Percentiles rank a stretch among this genome's conserved stretches.
phyloP scores from a whole-genome alignment of 768 basidiomycete genomes.

The Ramaria sp. region DNA sequence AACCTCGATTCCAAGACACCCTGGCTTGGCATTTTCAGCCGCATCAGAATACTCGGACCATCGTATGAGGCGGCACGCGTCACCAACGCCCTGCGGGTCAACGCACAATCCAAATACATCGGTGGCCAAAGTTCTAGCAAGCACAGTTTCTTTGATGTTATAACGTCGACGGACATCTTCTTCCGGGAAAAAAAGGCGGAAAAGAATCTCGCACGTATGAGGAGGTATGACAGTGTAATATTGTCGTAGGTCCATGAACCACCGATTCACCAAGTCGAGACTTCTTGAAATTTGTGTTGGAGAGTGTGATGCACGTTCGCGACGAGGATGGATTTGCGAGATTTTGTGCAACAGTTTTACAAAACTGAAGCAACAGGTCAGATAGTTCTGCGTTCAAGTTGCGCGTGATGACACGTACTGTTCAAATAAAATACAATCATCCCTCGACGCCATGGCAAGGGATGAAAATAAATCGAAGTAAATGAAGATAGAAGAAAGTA shows the following conservation, averaged over 20 bases:
- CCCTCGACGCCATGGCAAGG: background rate
- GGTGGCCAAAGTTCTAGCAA: constrained; percentile 41
- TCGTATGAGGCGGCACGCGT: constrained; percentile 3
- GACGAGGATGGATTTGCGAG: background rate
- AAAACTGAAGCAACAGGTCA: constrained; percentile 4
- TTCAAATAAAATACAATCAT: constrained; percentile 7
- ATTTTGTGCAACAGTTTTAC: constrained; percentile 8
- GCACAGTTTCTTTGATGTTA: constrained; percentile 54
- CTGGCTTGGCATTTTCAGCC: constrained; percentile 26
- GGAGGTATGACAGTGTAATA: constrained; percentile 36
- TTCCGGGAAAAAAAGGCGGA: constrained; percentile 78
- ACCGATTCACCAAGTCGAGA: constrained; percentile 30
- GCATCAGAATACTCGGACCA: constrained; percentile 12
- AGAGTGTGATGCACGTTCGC: background rate
- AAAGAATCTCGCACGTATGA: constrained; percentile 46
- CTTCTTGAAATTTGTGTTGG: background rate
- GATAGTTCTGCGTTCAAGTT: background rate
- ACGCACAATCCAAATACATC: constrained; percentile 30
- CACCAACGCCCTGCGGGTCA: constrained; percentile 17
- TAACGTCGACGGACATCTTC: constrained; percentile 63
- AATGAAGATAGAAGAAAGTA: background rate
- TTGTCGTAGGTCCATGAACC: constrained; percentile 32
- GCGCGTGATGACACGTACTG: background rate
- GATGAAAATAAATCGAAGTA: background rate
- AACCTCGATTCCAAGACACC: constrained; percentile 66